Evolutionary conservation across 2,329 filamentous ascomycete species (phyloP), one percentile per base, ranked within the genome.

Genomic region (Acephala macrosclerotiorum): DNA sequence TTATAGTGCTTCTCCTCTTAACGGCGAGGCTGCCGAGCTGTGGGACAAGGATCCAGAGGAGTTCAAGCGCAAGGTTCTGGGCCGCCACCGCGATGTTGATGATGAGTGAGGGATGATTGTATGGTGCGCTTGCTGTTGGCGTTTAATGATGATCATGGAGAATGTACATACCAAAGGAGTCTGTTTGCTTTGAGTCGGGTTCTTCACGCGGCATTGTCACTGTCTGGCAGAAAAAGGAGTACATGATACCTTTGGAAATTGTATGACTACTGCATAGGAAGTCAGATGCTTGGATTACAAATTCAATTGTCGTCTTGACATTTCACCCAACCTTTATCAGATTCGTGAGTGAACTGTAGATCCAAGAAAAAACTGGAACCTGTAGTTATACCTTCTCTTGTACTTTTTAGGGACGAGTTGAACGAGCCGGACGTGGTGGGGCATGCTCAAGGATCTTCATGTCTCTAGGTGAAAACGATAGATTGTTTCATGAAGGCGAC

Each of bases 21-120:
- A 99, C 75, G 96, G 94, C 66, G 94, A 99, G 80, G 96, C 96
- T 35, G 96, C 96, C 18, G 92, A 97, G 78, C 85, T 99, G 49
- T 99, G 96, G 94, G 95, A 97, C 78, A 93, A 90, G 73, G 89
- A 98, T 77, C 84, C 89, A 42, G 89, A 87, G 55, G 93, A 97
- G 78, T 98, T 96, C 85, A 93, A 97, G 86, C 88, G 87, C 71
- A 90, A 90, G 81, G 88, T 91, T 38, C 74, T 86, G 69, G 86
- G 80, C 58, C 84, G 88, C 66, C 88, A 91, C 79, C 82, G 82
- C 56, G 88, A 90, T 70, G 78, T 90, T 33, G 88, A 90, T 68
- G 88, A 90, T 68, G 88, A 90, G 73, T 89, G 79, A 69, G 66
- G 35, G 36, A 45, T 56, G 26, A 35, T 61, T 35, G 53, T 38